Percentiles rank a stretch among this genome's conserved stretches.
phyloP scores from a whole-genome alignment of 2,329 filamentous ascomycete genomes.

The Elsinoe arachidis region DNA sequence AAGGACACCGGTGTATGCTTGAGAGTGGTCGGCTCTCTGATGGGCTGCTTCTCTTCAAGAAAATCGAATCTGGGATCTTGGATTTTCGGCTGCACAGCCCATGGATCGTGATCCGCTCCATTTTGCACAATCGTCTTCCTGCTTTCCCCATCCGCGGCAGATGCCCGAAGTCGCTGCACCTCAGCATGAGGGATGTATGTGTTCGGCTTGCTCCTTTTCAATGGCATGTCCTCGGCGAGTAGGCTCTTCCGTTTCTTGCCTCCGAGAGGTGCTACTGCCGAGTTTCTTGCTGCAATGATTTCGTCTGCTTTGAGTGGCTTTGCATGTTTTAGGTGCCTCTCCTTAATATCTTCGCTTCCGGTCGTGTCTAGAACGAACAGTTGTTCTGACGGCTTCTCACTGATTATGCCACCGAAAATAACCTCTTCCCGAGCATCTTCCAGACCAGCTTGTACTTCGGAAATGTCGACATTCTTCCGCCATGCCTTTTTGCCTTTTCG shows the following conservation, averaged over 20 bases:
- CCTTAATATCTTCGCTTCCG: slow-evolving; percentile 60
- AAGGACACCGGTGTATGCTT: slow-evolving; percentile 72
- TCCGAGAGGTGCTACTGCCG: slow-evolving; percentile 69
- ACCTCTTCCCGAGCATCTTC: slow-evolving; percentile 81
- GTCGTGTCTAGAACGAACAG: slow-evolving; percentile 76
- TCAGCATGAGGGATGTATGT: slow-evolving; percentile 76
- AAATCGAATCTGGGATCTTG: slow-evolving; percentile 54
- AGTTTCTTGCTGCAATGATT: slow-evolving; percentile 70
- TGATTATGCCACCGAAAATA: slow-evolving; percentile 78
- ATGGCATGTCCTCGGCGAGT: slow-evolving; percentile 55
- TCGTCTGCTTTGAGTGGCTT: slow-evolving; percentile 85
- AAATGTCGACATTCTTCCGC: slow-evolving; percentile 95
- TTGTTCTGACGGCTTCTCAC: slow-evolving; percentile 72
- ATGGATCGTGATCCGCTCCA: slow-evolving; percentile 63
- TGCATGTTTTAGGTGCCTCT: slow-evolving; percentile 55
- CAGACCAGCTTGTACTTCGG: slow-evolving; percentile 74
- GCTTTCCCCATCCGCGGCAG: slow-evolving; percentile 64
- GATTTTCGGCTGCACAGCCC: slow-evolving; percentile 49
- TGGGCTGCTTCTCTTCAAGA: slow-evolving; percentile 51
- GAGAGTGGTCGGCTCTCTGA: slow-evolving; percentile 66
- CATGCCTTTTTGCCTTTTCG: slow-evolving; percentile 98
- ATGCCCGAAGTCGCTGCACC: slow-evolving; percentile 63
- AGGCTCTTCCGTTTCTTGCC: slow-evolving; percentile 66
- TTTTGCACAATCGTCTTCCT: slow-evolving; percentile 39
- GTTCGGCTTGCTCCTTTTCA: slow-evolving; percentile 67